phyloP scores from a whole-genome alignment of 2,329 filamentous ascomycete species.

The Alternaria sp. region DNA sequence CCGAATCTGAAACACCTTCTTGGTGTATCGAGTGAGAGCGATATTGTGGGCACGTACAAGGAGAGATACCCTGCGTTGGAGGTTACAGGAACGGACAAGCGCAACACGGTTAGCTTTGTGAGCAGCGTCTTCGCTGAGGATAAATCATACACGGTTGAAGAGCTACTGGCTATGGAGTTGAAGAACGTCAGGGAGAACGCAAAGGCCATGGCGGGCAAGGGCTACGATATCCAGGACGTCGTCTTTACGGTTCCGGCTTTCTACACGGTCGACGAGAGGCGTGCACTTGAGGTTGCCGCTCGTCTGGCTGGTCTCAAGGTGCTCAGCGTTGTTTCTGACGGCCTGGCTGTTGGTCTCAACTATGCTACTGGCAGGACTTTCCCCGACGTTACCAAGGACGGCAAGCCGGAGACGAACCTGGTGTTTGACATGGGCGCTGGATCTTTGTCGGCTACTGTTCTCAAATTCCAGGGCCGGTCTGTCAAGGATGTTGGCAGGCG shows the following conservation, averaged over 20 bases:
- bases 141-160: constrained; percentile 76
- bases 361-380: constrained; percentile 93
- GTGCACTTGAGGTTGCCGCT: constrained; percentile 82
- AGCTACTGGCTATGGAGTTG: constrained; percentile 94
- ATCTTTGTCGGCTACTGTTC: constrained; percentile 85
- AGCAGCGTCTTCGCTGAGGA: constrained; percentile 73
- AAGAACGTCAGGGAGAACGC: constrained; percentile 91
- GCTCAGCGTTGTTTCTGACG: constrained; percentile 84
- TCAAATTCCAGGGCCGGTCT: constrained; percentile 85
- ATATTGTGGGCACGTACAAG: constrained; percentile 72
- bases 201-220: constrained; percentile 79
- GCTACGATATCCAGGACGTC: constrained; percentile 74
- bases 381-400: constrained; percentile 79
- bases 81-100: constrained; percentile 65
- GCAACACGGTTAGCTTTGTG: constrained; percentile 76
- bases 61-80: constrained; percentile 79
- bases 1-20: constrained; percentile 90
- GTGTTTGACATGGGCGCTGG: constrained; percentile 98
- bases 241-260: constrained; percentile 91
- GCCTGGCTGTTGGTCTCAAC: constrained; percentile 89
- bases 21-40: constrained; percentile 68
- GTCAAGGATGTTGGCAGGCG: constrained; percentile 92
- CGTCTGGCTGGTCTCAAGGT: constrained; percentile 88
- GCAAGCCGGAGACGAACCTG: constrained; percentile 87
- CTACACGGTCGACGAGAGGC: constrained; percentile 88